phyloP scores from a whole-genome alignment of 2,329 filamentous ascomycete genomes.

The Talaromyces sp. region DNA sequence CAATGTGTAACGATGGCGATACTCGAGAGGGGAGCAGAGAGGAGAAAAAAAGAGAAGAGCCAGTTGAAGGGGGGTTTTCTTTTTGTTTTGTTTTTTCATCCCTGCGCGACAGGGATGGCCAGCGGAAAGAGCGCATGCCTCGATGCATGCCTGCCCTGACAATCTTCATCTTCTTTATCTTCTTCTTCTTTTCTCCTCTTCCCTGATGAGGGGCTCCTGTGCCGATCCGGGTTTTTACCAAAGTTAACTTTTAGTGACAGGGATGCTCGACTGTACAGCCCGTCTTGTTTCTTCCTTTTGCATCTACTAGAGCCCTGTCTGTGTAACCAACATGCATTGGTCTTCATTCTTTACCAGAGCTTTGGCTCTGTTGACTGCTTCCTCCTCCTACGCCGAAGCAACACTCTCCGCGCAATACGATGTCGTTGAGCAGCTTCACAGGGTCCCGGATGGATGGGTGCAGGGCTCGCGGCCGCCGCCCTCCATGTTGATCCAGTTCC shows the following conservation, averaged over 20 bases:
- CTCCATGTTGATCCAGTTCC: slow-evolving; percentile 43
- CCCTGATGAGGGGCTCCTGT: not conserved
- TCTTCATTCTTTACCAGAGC: slow-evolving; percentile 3
- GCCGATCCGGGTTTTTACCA: not conserved
- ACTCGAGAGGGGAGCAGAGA: not conserved
- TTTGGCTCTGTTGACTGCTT: slow-evolving; percentile 4
- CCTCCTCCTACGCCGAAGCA: not conserved
- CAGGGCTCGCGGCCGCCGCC: slow-evolving; percentile 23
- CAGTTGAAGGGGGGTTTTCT: not conserved
- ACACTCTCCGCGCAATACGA: slow-evolving; percentile 6
- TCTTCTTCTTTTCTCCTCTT: not conserved
- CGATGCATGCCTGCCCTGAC: not conserved
- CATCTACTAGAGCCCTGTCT: not conserved
- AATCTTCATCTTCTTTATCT: not conserved
- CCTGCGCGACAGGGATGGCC: not conserved
- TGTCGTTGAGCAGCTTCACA: slow-evolving; percentile 25
- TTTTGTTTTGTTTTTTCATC: not conserved
- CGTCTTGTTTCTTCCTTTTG: not conserved
- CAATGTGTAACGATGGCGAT: not conserved
- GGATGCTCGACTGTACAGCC: not conserved
- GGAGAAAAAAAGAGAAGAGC: not conserved
- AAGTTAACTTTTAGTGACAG: not conserved
- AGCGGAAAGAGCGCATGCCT: not conserved
- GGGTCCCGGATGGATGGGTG: slow-evolving; percentile 31
- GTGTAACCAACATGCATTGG: slow-evolving; percentile 3